Conservation (phyloP, 768 basidiomycete species). For the Tricholomella constricta region DNA sequence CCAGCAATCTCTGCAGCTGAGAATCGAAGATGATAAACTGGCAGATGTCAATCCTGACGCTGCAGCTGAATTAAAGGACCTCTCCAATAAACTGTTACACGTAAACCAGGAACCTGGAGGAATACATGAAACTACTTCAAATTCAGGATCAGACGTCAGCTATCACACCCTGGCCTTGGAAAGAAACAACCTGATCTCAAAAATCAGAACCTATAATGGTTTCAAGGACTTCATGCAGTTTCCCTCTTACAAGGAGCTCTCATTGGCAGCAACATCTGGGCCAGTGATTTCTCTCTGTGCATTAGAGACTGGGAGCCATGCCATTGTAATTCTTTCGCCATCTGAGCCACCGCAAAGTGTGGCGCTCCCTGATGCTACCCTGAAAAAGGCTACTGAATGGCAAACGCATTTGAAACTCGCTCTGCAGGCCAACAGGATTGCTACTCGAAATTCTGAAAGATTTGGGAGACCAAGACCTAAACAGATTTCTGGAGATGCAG, state of each 20-base stretch:
- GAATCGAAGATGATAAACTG: neutral
- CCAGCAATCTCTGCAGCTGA: slow-evolving; percentile 8
- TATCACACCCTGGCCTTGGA: neutral
- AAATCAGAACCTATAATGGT: slow-evolving; percentile 31
- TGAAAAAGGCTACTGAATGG: neutral
- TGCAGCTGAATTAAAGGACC: neutral
- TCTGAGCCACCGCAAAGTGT: neutral
- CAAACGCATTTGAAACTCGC: neutral
- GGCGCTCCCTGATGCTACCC: neutral
- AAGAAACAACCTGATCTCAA: slow-evolving; percentile 15
- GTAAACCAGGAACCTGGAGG: neutral
- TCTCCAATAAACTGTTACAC: slow-evolving; percentile 1
- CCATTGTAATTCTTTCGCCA: slow-evolving; percentile 8
- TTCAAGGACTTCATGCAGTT: slow-evolving; percentile 33
- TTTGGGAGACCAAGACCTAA: neutral
- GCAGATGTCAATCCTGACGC: neutral
- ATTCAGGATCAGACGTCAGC: neutral
- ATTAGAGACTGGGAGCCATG: slow-evolving; percentile 15
- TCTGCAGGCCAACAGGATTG: neutral
- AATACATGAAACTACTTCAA: neutral
- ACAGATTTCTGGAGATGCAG: neutral
- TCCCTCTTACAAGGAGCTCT: slow-evolving; percentile 24
- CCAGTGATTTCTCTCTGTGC: slow-evolving; percentile 36
- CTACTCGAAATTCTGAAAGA: neutral
- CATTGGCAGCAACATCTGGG: slow-evolving; percentile 28